phyloP scores from a whole-genome alignment of 1,139 yeast genomes.

The Debaryomycetaceae sp. region DNA sequence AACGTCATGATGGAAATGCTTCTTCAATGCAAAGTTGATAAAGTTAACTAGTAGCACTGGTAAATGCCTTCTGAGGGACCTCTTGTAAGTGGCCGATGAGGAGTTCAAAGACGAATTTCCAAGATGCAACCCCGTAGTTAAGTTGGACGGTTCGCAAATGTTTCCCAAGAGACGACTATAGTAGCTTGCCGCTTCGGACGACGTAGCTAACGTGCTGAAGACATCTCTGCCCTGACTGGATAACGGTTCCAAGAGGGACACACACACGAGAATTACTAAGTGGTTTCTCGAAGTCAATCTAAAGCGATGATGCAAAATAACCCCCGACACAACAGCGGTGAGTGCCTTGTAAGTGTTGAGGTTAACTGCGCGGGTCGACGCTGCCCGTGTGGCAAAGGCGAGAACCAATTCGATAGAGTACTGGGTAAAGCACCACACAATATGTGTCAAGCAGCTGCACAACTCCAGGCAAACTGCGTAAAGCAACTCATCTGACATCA shows the following conservation, averaged over 20 bases:
- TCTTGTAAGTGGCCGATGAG: conserved; percentile 50
- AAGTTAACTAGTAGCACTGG: conserved; percentile 59
- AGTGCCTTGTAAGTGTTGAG: conserved; percentile 35
- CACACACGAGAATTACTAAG: conserved; percentile 46
- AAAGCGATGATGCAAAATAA: conserved; percentile 64
- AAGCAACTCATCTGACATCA: neutral
- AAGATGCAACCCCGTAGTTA: conserved; percentile 15
- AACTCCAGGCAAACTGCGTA: too few relatives aligned
- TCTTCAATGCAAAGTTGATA: conserved; percentile 46
- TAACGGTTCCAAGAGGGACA: conserved; percentile 44
- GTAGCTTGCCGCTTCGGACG: conserved; percentile 36
- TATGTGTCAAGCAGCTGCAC: conserved; percentile 9
- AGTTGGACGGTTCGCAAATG: conserved; percentile 63
- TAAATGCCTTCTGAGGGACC: conserved; percentile 57
- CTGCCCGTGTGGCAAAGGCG: too few relatives aligned
- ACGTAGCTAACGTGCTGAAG: conserved; percentile 12
- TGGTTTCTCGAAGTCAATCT: conserved; percentile 74
- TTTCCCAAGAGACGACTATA: conserved; percentile 60
- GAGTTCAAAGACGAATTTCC: conserved; percentile 45
- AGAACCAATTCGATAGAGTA: too few relatives aligned
- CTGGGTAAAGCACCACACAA: conserved; percentile 61
- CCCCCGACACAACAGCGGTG: conserved; percentile 46
- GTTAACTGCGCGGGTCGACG: too few relatives aligned
- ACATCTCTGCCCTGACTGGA: conserved; percentile 19
- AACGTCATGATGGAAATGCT: conserved; percentile 43